A percentile compares a stretch with the other conserved stretches of the same genome.
Conservation (phyloP, 768 basidiomycete genomes). For the Panaeolus papilionaceus region DNA sequence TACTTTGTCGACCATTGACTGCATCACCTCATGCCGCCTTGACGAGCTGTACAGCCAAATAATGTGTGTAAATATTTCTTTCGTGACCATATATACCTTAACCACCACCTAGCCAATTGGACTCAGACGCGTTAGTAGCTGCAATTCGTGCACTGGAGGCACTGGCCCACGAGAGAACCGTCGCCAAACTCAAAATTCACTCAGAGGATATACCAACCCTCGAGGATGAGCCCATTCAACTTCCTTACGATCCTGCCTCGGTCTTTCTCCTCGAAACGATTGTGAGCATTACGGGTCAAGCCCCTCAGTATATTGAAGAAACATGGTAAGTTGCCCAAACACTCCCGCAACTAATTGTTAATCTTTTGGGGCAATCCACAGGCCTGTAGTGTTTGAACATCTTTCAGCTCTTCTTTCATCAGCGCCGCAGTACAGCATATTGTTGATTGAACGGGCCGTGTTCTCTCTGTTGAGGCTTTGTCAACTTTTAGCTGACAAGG, state of each 20-base stretch:
- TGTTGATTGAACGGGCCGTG: slow-evolving; percentile 94
- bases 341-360: not conserved
- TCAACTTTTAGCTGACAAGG: slow-evolving; percentile 80
- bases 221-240: slow-evolving; percentile 53
- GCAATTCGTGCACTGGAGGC: slow-evolving; percentile 88
- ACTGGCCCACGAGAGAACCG: slow-evolving; percentile 88
- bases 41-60: slow-evolving; percentile 96
- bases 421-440: slow-evolving; percentile 82
- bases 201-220: slow-evolving; percentile 60
- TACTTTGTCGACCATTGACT: slow-evolving; percentile 94
- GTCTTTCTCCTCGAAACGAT: slow-evolving; percentile 95
- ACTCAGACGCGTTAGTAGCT: slow-evolving; percentile 80
- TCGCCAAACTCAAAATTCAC: slow-evolving; percentile 76
- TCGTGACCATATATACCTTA: slow-evolving; percentile 12
- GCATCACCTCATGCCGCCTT: slow-evolving; percentile 89
- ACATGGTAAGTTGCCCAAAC: slow-evolving; percentile 68
- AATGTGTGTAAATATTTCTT: slow-evolving; percentile 60
- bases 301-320: slow-evolving; percentile 81
- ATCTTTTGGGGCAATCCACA: slow-evolving; percentile 35
- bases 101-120: slow-evolving; percentile 63
- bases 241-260: slow-evolving; percentile 95
- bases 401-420: slow-evolving; percentile 80
- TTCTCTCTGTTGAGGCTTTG: slow-evolving; percentile 89
- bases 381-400: slow-evolving; percentile 96
- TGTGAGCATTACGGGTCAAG: slow-evolving; percentile 85